Percentiles rank a stretch among this genome's conserved stretches.
phyloP scores from a whole-genome alignment of 805 yeast species.

The Ogataea neopini region DNA sequence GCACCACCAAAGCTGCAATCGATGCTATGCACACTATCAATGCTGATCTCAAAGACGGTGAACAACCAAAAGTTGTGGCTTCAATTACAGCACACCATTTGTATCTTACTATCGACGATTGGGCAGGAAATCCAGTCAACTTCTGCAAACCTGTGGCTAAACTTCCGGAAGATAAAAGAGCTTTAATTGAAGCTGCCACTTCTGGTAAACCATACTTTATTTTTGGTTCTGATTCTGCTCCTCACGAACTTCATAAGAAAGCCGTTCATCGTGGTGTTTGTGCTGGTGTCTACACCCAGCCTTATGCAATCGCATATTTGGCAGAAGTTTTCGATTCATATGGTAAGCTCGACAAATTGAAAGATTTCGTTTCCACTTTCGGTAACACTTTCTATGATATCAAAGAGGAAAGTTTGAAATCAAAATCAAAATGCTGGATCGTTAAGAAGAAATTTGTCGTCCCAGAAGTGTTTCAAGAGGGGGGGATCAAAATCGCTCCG shows the following conservation, averaged over 20 bases:
- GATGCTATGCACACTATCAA: constrained; percentile 74
- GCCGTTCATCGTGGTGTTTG: constrained; percentile 80
- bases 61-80: constrained; percentile 70
- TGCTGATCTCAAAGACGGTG: constrained; percentile 32
- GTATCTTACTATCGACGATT: constrained; percentile 82
- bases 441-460: constrained; percentile 54
- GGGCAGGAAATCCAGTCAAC: constrained; percentile 96
- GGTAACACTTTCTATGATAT: constrained; percentile 74
- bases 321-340: constrained; percentile 81
- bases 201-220: constrained; percentile 91
- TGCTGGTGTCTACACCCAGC: constrained; percentile 97
- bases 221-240: constrained; percentile 98
- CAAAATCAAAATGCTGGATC: constrained; percentile 52
- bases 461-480: constrained; percentile 56
- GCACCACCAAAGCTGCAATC: constrained; percentile 89
- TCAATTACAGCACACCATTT: constrained; percentile 96
- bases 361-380: constrained; percentile 70
- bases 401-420: constrained; percentile 43
- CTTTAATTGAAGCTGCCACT: constrained; percentile 83
- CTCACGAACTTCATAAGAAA: constrained; percentile 85
- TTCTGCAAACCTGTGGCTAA: constrained; percentile 99
- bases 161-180: constrained; percentile 78
- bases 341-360: constrained; percentile 64
- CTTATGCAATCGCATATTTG: constrained; percentile 74
- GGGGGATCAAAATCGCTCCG: constrained; percentile 67